A percentile compares a stretch with the other conserved stretches of the same genome.
Conservation (phyloP, 139 green algal species). For the Chlamydomonas sphaeroides region DNA sequence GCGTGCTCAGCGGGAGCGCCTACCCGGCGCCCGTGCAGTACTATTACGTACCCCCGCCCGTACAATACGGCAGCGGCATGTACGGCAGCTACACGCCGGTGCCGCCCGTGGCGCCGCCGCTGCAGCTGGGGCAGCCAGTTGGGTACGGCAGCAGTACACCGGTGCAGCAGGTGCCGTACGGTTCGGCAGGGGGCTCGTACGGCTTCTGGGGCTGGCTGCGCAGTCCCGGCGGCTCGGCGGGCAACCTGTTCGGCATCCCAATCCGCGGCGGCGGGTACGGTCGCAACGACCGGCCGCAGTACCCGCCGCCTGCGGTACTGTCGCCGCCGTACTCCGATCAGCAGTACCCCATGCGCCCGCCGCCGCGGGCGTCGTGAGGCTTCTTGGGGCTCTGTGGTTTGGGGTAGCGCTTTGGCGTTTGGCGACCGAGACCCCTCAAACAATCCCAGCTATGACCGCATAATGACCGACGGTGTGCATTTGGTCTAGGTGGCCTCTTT, state of each 20-base stretch:
- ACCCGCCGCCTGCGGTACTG: slow-evolving; percentile 24
- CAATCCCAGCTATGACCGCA: no score
- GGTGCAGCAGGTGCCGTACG: not conserved
- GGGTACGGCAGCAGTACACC: not conserved
- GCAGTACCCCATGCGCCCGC: not conserved
- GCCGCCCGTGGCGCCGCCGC: not conserved
- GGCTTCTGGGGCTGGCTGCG: slow-evolving; percentile 40
- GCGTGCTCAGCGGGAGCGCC: no score
- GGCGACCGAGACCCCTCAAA: no score
- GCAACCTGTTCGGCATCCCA: slow-evolving; percentile 10
- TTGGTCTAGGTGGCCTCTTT: no score
- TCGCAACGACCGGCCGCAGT: slow-evolving; percentile 20
- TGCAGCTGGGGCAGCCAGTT: not conserved
- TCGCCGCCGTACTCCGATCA: slow-evolving; percentile 31
- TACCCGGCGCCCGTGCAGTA: no score
- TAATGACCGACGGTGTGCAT: no score
- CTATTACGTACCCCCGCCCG: not conserved
- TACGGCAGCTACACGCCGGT: not conserved
- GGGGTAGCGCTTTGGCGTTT: no score
- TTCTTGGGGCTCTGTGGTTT: no score
- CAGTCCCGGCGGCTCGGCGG: slow-evolving; percentile 17
- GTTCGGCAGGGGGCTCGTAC: not conserved
- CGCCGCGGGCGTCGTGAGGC: no score
- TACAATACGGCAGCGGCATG: not conserved
- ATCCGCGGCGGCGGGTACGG: not conserved